Base-by-base conservation (phyloP, 2,329 filamentous ascomycete species). In the Fusarium succisae region DNA sequence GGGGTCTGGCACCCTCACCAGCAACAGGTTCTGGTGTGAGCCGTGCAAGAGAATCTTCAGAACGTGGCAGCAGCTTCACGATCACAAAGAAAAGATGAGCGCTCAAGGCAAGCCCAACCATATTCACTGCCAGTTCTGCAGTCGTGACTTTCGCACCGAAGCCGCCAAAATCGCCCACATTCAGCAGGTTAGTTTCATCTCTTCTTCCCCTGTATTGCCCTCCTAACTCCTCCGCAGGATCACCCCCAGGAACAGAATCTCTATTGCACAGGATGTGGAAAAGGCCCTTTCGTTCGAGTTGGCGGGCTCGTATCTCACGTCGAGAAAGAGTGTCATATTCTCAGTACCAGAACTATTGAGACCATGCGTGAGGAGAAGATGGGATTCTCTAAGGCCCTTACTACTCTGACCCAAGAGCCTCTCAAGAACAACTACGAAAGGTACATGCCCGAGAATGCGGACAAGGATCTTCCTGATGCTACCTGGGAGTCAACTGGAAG, bases 191-290 rank as follows among this genome's bases (percentile, higher is more conserved):
- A 35, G 80, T 59, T 17, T n/a, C 20, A 14, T 44, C 51, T 24
- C 56, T 39, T 26, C 45, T 32, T 26, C 17, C 12, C 17, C 41
- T 13, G 10, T n/a, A 11, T 26, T 30, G 20, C 13, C 22, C 13
- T 28, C 39, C 67, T 78, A 26, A 78, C 55, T 10, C 10, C 37
- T 3, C 26, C 4, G 8, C 17, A 87, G 84, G 55, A 72, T 17
- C 86, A 87, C 64, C 80, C 81, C 11, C 71, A 81, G 18, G 73
- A 79, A 24, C 84, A 87, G 60, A 67, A 82, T 4, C 80, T 90
- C 3, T 53, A 70, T 6, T 90, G 88, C 54, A 86, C 86, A 3
- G 87, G 84, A 32, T 90, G 88, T 66, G 57, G 75, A 1, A 66
- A 75, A 2, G 79, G 74, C 5, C 78, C 78, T 2, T 88, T 87